A percentile compares a stretch with the other conserved stretches of the same genome.
Conservation (phyloP, 805 yeast genomes). For the Barnettozyma siamensis region DNA sequence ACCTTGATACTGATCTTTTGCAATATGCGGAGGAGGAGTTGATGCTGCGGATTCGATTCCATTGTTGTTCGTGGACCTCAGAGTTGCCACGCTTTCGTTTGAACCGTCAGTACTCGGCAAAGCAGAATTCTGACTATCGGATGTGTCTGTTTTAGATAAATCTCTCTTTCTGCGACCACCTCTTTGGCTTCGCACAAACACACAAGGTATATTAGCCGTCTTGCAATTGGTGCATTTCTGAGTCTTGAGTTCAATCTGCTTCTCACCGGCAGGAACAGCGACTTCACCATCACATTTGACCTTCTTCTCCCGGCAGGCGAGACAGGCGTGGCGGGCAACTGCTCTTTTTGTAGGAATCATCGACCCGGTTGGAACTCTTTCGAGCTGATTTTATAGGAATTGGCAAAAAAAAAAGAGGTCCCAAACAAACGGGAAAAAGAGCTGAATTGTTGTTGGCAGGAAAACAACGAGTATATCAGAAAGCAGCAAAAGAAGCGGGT, state of each 20-base stretch:
- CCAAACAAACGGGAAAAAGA: too few relatives aligned
- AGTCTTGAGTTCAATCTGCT: slow-evolving; percentile 22
- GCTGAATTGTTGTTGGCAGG: too few relatives aligned
- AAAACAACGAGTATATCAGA: too few relatives aligned
- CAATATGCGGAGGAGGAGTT: background rate
- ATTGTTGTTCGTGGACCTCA: background rate
- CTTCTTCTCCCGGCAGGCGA: slow-evolving; percentile 59
- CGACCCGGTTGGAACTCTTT: background rate
- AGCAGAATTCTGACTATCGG: background rate
- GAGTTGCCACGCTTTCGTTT: background rate
- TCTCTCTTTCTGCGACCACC: slow-evolving; percentile 45
- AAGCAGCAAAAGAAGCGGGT: too few relatives aligned
- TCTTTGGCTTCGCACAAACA: slow-evolving; percentile 49
- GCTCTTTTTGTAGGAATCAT: slow-evolving; percentile 28
- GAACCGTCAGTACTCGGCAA: background rate
- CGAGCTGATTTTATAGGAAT: too few relatives aligned
- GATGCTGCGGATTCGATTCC: background rate
- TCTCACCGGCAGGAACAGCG: slow-evolving; percentile 23
- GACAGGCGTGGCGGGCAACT: slow-evolving; percentile 58
- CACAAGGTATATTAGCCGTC: slow-evolving; percentile 40
- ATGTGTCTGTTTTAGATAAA: background rate
- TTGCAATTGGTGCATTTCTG: slow-evolving; percentile 45
- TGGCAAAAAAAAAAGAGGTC: too few relatives aligned
- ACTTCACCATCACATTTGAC: slow-evolving; percentile 62
- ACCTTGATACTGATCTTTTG: background rate